Evolutionary conservation across 2,329 filamentous ascomycete genomes (phyloP), one percentile per base, ranked within the genome.

Genomic region (Trichoderma sp.): DNA sequence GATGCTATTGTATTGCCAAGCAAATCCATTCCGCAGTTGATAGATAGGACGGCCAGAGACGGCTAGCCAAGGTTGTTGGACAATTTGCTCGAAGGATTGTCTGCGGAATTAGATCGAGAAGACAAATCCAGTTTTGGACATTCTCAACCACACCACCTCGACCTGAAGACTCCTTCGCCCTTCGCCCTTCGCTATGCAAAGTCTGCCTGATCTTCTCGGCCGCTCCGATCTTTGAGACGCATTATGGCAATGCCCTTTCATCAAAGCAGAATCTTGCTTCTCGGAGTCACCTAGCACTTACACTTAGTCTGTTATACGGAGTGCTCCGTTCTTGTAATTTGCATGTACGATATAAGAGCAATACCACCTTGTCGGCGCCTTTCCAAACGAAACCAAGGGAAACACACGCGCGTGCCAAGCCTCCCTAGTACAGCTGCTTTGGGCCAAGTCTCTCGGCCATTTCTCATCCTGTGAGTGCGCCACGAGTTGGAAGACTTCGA

Each of bases 401-500:
- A 56, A 43, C n/a, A 21, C 14, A 16, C 27, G 62, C 53, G 37
- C 14, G n/a, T 27, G 62, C 53, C 53, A 66, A 63, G 47, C 10
- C 59, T 62, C 40, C 47, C 37, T 43, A 29, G 61, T 53, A 43
- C 52, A n/a, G 64, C 64, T 57, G 63, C 31, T 58, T 67, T 57
- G n/a, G 63, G 64, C 13, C 53, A 59, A 37, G 40, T 52, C 16
- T 29, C 55, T 67, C 64, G 64, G 64, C 55, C 64, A 58, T 67
- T 67, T 67, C 37, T 67, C 27, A 47, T 59, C 64, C 14, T 67
- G n/a, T 37, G 59, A 49, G 29, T 52, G 37, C 64, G 64, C 64
- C 64, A 67, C 64, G 57, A 43, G 43, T 43, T 61, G 40, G 57
- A 61, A 68, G 16, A 3, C 33, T 68, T 68, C 65, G 57, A 68